phyloP scores from a whole-genome alignment of 176 grass and related monocot genomes.

The Leersia perrieri region DNA sequence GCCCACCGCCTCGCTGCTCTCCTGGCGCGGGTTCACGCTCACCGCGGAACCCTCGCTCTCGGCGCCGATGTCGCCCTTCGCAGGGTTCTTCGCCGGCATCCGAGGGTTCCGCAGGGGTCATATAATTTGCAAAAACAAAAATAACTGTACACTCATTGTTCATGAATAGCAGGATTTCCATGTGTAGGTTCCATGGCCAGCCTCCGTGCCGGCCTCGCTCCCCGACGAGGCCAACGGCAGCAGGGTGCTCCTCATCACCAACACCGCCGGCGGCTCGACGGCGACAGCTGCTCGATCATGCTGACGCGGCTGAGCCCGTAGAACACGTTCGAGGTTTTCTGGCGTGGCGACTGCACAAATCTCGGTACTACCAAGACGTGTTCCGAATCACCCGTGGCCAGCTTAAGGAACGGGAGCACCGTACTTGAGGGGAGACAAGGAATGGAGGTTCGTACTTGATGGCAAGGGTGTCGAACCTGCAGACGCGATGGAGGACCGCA shows the following conservation, averaged over 20 bases:
- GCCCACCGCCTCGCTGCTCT: constrained; percentile 21
- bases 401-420: no score
- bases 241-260: constrained; percentile 40
- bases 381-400: constrained; percentile 46
- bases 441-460: constrained; percentile 99
- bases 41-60: constrained; percentile 22
- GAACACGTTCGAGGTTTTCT: constrained; percentile 48
- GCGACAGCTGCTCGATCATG: not conserved
- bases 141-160: no score
- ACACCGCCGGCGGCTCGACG: no score
- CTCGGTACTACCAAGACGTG: constrained; percentile 45
- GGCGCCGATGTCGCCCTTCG: constrained; percentile 24
- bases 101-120: constrained; percentile 59
- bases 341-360: constrained; percentile 42
- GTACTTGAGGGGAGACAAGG: no score
- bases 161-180: no score
- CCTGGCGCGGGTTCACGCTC: constrained; percentile 43
- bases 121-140: no score
- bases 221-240: constrained; percentile 54
- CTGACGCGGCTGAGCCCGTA: constrained; percentile 27
- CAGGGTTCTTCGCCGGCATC: constrained; percentile 44
- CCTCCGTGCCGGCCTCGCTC: constrained; percentile 28
- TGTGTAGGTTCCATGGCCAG: no score
- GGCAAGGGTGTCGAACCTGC: constrained; percentile 78
- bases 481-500: constrained; percentile 72